phyloP scores from a whole-genome alignment of 306 rosid species.

The Pueraria montana region DNA sequence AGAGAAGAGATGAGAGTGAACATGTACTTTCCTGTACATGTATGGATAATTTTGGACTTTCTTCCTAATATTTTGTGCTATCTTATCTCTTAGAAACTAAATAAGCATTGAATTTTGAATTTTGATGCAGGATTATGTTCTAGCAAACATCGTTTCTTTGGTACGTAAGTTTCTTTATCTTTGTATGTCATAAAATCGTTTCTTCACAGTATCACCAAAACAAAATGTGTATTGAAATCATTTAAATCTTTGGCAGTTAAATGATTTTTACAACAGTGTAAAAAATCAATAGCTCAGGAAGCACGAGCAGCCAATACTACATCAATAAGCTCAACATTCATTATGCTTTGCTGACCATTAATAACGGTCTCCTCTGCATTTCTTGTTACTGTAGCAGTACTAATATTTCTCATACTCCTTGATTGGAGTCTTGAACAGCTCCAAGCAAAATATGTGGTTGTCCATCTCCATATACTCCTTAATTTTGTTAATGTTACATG shows the following conservation, averaged over 20 bases:
- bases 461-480: conserved; percentile 43
- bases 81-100: neutral
- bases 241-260: neutral
- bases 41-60: neutral
- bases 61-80: neutral
- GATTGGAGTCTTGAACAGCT: conserved; percentile 7
- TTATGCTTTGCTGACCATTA: conserved; percentile 30
- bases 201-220: neutral
- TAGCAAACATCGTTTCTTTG: neutral
- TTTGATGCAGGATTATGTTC: neutral
- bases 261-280: neutral
- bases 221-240: neutral
- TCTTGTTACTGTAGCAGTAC: conserved; percentile 12
- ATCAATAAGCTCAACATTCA: conserved; percentile 39
- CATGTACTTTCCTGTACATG: neutral
- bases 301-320: conserved; percentile 25
- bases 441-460: conserved; percentile 11
- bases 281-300: conserved; percentile 13
- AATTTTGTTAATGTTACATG: neutral
- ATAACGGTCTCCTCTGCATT: conserved; percentile 16
- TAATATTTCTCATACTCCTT: conserved; percentile 13
- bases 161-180: no score
- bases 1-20: neutral
- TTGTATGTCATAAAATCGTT: neutral
- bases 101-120: neutral